phyloP scores from a whole-genome alignment of 441 rosid genomes.

The Dalechampia spathulata region DNA sequence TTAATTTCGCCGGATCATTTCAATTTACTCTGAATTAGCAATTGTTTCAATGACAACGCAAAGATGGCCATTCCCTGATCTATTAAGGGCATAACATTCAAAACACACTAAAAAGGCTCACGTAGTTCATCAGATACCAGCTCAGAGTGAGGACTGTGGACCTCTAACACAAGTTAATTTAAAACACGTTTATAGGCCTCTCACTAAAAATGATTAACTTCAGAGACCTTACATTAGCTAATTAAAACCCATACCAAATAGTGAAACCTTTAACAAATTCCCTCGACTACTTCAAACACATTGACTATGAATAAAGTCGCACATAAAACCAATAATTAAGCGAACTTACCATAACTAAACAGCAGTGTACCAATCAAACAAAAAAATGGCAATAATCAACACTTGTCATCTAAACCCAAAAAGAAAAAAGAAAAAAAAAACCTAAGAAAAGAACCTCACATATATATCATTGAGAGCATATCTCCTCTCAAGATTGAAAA shows the following conservation, averaged over 20 bases:
- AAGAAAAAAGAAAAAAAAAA: not conserved
- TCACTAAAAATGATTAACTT: not conserved
- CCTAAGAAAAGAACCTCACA: conserved; percentile 40
- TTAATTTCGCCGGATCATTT: too few species aligned
- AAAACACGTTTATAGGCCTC: not conserved
- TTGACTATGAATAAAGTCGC: not conserved
- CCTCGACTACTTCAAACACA: not conserved
- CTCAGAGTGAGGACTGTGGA: not conserved
- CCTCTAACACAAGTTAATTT: not conserved
- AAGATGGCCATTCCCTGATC: not conserved
- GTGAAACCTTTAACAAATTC: not conserved
- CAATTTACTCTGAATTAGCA: too few species aligned
- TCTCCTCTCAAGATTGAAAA: conserved; percentile 77
- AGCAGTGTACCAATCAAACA: not conserved
- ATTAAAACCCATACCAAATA: not conserved
- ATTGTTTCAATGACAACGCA: not conserved
- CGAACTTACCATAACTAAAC: conserved; percentile 8
- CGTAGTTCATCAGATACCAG: not conserved
- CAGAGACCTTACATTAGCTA: not conserved
- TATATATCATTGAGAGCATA: conserved; percentile 90
- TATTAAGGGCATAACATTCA: not conserved
- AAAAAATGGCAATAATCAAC: not conserved
- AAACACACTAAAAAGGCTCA: not conserved
- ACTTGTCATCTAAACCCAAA: not conserved
- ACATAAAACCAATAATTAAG: conserved; percentile 1